Evolutionary conservation across 371 early-diverging fungal genomes (phyloP), one percentile per base, ranked within the genome.

Genomic region (Funneliformis caledonium): DNA sequence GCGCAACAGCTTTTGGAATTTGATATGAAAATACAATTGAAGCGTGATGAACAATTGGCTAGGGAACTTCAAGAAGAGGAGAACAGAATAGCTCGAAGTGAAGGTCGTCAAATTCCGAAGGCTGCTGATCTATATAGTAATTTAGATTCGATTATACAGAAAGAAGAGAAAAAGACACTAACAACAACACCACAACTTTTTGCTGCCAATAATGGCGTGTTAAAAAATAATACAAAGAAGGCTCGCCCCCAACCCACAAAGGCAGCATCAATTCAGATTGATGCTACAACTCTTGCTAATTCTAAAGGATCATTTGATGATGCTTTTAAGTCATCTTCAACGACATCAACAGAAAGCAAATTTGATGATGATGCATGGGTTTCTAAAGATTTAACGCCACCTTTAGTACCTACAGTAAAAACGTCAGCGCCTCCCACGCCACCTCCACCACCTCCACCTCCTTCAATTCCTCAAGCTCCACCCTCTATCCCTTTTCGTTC

Each of bases 51-150:
- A 81, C 88, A 89, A 42, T 84, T 93, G 56, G 97, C 95, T 4
- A 87, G 95, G 37, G 88, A 89, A 80, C 83, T 95, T 64, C 95
- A 96, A 81, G 90, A 93, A 50, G 89, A 87, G 62, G 93, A 89
- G 62, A 87, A 76, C 64, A 67, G 31, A 10, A 80, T 52, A 65
- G 80, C 87, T 81, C 84, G 85, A 75, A 72, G 78, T 47, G 67
- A 78, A 78, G 78, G 78, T 0, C 62, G 78, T 33, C 16, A 67
- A 48, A 67, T 78, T 19, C 78, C 78, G 2, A 78, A 78, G 50
- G 33, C 31, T 33, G 78, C 78, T 50, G 78, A 78, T 33, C 16
- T 67, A 64, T 78, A 78, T 50, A 14, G 68, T 33, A 68, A 78
- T 67, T n/a, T 78, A 22, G 78, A 45, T 31, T 78, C 67, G 52